Evolutionary conservation across 345 rosid genomes (phyloP), one percentile per base, ranked within the genome.

Genomic region (Populus simonii): DNA sequence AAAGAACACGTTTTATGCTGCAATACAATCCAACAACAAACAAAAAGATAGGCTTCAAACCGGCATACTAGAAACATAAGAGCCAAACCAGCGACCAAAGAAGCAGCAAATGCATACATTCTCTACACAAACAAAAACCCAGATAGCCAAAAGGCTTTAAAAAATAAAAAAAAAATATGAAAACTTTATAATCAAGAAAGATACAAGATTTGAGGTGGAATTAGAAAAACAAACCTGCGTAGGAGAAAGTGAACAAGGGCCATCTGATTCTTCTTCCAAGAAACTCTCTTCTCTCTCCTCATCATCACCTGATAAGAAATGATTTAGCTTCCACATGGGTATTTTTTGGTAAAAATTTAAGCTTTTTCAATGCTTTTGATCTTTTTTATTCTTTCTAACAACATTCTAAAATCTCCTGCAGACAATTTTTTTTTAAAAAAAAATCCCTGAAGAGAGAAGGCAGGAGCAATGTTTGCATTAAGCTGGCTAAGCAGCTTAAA

Each of bases 1-100:
- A n/a, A 57, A n/a, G 63, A n/a, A 3, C 27, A 57, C 27, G n/a
- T 9, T 57, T 57, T 1, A 57, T 31, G n/a, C 68, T 33, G 16
- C 35, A 66, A 31, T 18, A 17, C 39, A 66, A 66, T 9, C 35
- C 36, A 59, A 59, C n/a, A 59, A 59, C 27, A 59, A 59, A 59
- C 45, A 29, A 67, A 67, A 67, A 67, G 70, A 67, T 59, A 23
- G 10, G 9, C 27, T 20, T 36, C 36, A 67, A 67, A 25, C 70
- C 63, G 29, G 1, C 68, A 41, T 86, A 95, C 98, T 96, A 95
- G 88, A 80, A 92, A 88, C 98, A 92, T 92, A 70, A 85, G 87
- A 53, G 85, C 84, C 47, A 96, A 80, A 47, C 97, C 99, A 76
- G 80, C 84, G 62, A 86, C 87, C 80, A 89, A 79, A 75, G 91